Conservation (phyloP, 768 basidiomycete species). For the Kwoniella dejecticola region DNA sequence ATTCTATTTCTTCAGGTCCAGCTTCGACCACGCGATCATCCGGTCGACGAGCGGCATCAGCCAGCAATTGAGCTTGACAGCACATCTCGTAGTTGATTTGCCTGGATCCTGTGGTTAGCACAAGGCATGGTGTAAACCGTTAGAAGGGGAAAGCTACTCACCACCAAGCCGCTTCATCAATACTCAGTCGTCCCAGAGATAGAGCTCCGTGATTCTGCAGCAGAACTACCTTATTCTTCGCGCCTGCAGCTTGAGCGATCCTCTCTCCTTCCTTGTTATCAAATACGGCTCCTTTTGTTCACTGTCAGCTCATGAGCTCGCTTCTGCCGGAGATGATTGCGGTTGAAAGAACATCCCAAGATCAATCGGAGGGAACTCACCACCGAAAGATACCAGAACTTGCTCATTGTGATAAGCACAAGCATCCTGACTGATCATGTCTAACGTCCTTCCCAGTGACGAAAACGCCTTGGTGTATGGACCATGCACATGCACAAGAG, state of each 20-base stretch:
- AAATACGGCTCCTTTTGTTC: conserved; percentile 31
- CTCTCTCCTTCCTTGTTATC: conserved; percentile 34
- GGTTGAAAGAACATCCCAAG: too few relatives aligned
- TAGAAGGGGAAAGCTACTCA: conserved; percentile 6
- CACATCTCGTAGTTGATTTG: conserved; percentile 44
- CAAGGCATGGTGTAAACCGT: too few relatives aligned
- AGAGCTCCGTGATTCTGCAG: conserved; percentile 39
- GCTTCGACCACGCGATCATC: conserved; percentile 21
- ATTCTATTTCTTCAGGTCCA: conserved; percentile 29
- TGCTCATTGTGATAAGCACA: conserved; percentile 34
- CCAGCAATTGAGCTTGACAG: conserved; percentile 36
- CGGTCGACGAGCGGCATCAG: conserved; percentile 31
- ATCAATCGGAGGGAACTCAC: too few relatives aligned
- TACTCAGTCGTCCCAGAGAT: conserved; percentile 29
- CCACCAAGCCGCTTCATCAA: conserved; percentile 46
- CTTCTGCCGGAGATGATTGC: too few relatives aligned
- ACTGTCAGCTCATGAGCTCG: too few relatives aligned
- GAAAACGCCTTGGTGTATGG: conserved; percentile 42
- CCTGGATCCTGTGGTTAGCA: conserved; percentile 9
- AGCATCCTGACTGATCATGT: conserved; percentile 42
- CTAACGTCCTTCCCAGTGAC: conserved; percentile 28
- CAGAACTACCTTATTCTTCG: conserved; percentile 29
- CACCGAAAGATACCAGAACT: conserved; percentile 39
- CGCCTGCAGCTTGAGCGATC: conserved; percentile 24
- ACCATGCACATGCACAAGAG: conserved; percentile 42